A percentile compares a stretch with the other conserved stretches of the same genome.
These are phyloP conservation scores for Tricholomella constricta DNA, from an alignment of 768 basidiomycete species.

Conservation along the genomic window DNA sequence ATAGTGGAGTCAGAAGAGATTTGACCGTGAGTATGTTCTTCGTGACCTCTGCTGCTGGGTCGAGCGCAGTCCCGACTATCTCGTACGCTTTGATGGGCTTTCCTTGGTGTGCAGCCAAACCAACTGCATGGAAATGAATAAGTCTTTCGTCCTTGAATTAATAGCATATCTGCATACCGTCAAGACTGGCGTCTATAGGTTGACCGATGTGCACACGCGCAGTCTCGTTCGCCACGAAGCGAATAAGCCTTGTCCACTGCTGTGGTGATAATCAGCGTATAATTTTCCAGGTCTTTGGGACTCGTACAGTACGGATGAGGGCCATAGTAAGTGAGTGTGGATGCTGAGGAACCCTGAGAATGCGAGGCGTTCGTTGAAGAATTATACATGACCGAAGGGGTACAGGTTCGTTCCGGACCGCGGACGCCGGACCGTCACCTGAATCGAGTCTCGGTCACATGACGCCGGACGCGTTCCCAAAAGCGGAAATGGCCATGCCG, in stretches of 20 bases:
- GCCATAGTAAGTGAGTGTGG: slow-evolving; percentile 41
- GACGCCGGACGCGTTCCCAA: slow-evolving; percentile 13
- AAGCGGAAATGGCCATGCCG: slow-evolving; percentile 23
- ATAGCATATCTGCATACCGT: slow-evolving; percentile 44
- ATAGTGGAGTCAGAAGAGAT: slow-evolving; percentile 68
- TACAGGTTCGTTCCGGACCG: background rate
- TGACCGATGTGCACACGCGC: slow-evolving; percentile 75
- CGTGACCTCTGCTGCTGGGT: slow-evolving; percentile 66
- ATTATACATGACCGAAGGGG: background rate
- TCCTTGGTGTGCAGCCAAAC: slow-evolving; percentile 53
- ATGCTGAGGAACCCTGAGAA: slow-evolving; percentile 3
- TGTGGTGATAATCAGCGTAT: slow-evolving; percentile 23
- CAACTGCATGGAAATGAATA: slow-evolving; percentile 44
- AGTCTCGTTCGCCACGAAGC: slow-evolving; percentile 79
- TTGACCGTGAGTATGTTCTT: slow-evolving; percentile 67
- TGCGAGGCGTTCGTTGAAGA: background rate
- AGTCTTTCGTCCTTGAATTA: background rate
- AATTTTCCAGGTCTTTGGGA: background rate
- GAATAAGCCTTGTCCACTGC: slow-evolving; percentile 82
- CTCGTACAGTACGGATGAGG: slow-evolving; percentile 57
- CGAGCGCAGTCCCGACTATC: slow-evolving; percentile 69
- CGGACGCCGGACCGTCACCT: slow-evolving; percentile 3
- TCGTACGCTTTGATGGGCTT: slow-evolving; percentile 67
- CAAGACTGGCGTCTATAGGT: slow-evolving; percentile 66
- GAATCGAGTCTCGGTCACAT: slow-evolving; percentile 20